Base-by-base conservation (phyloP, 2,329 filamentous ascomycete species). In the Didymella segeticola region DNA sequence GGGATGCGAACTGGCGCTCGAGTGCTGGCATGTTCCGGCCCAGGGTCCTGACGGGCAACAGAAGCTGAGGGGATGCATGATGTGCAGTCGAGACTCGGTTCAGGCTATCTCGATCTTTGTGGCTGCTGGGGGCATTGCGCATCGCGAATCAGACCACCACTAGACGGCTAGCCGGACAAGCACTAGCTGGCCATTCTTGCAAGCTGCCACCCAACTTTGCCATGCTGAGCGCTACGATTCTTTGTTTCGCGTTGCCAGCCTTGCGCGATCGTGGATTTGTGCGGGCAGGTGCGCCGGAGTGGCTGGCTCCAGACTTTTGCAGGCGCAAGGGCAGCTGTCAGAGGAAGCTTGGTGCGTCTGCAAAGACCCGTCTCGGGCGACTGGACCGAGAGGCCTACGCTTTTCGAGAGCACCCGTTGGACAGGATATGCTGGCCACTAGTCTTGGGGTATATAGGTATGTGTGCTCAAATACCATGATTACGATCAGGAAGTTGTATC, bases 61-160 rank as follows among this genome's bases (percentile, higher is more conserved):
- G 29, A 51, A 57, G 61, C 58, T 57, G 58, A 61, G 52, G 50
- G 31, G 55, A 50, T 47, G 53, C 46, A 50, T 49, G 46, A 47
- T 51, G 53, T 46, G 47, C 36, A 51, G 36, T 50, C 53, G 46
- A 51, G 53, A 56, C 53, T 39, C 53, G 30, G 15, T 33, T 25
- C 42, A 38, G 15, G 11, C 26, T 25, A 7, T 23, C 25, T 49
- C 45, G 45, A 54, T 45, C 39, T 25, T 27, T 20, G 26, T 33
- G 43, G 38, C 43, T 31, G 17, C 29, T 30, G 15, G 51, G 33
- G 15, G 22, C 14, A 42, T 15, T 20, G 7, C n/a, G n/a, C 19
- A 31, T 30, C 26, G 26, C 38, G 33, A 29, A 45, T 48, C 45
- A 45, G 38, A 43, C 50, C 43, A 53, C 30, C 30, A n/a, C 12